Base-by-base conservation (phyloP, 495 filamentous ascomycete genomes). In the Hyaloscypha variabilis region DNA sequence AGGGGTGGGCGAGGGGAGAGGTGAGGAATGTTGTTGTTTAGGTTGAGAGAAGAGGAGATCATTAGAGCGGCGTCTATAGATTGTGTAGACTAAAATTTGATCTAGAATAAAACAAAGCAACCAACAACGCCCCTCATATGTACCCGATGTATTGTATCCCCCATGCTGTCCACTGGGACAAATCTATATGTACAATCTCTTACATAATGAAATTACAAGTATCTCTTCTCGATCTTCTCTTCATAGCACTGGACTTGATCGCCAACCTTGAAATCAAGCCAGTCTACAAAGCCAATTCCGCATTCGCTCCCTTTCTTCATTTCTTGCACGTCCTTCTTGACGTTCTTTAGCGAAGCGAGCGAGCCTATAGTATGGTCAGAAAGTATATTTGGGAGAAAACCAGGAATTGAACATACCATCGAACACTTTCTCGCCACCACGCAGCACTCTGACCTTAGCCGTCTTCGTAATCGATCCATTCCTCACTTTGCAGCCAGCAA, bases 221-320 rank as follows among this genome's bases (percentile, higher is more conserved):
- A 77, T 73, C 94, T 83, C 80, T 90, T 90, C 76, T 93, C 92
- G 31, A 71, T 73, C 21, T 87, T 82, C 77, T 93, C 88, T 72
- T 97, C 93, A 73, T 94, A 94, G 24, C 86, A 85, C 79, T 97
- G 94, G 66, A 98, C 81, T 68, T 88, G 83, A 78, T 99, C 96
- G 26, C 94, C 95, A 34, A 87, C 81, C 63, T 86, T 72, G 77
- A 98, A 91, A 23, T 84, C 88, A 21, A 87, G 79, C 90, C 91
- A 98, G 42, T 78, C 82, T 8, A 89, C 85, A 71, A 99, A 97
- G 42, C 83, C 86, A 65, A 99, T 89, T 58, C 96, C 96, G 71
- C 96, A 99, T 74, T 99, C 96, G 50, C 81, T 87, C 49, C 91
- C 93, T 81, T 96, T 98, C 70, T 87, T 88, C 87, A 94, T 93